Evolutionary conservation across 2,329 filamentous ascomycete genomes (phyloP).

Genomic region (Didymella sp.): DNA sequence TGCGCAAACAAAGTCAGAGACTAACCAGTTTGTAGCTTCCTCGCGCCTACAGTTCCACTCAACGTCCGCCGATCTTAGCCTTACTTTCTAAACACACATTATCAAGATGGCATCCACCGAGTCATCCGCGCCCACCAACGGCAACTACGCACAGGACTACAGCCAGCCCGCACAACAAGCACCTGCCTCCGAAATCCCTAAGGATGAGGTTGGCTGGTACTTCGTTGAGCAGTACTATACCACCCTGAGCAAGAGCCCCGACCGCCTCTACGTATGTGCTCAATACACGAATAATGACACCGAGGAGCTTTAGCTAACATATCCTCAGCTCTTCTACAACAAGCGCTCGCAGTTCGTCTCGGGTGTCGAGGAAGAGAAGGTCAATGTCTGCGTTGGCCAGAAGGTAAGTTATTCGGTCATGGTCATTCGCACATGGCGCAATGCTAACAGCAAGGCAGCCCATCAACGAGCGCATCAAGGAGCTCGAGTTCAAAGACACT

Average conservation of each 20-base stretch:
- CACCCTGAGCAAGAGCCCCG: conserved; percentile 90
- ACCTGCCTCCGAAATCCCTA: conserved; percentile 61
- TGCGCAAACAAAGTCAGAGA: background rate
- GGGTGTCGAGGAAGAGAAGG: conserved; percentile 87
- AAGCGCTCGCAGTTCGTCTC: conserved; percentile 95
- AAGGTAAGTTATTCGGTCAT: conserved; percentile 65
- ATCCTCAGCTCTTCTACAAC: conserved; percentile 80
- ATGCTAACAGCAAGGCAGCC: conserved; percentile 60
- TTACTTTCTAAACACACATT: conserved; percentile 19
- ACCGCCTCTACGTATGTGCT: conserved; percentile 76
- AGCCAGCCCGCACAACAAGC: conserved; percentile 39
- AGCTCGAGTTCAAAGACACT: conserved; percentile 93
- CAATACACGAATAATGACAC: background rate
- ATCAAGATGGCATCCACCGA: conserved; percentile 47
- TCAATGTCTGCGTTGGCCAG: conserved; percentile 85
- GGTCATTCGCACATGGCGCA: background rate
- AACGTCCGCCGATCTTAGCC: background rate
- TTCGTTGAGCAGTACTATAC: conserved; percentile 99
- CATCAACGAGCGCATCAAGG: conserved; percentile 93
- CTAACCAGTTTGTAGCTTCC: conserved; percentile 14
- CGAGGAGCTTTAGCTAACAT: conserved; percentile 28
- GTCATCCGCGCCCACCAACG: conserved; percentile 54
- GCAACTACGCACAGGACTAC: conserved; percentile 57
- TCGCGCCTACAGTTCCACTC: conserved; percentile 11
- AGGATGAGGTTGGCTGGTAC: conserved; percentile 98